A percentile compares a stretch with the other conserved stretches of the same genome.
Evolutionary conservation across 73 alveolate genomes (phyloP).

Genomic region (Paramecium caudatum): DNA sequence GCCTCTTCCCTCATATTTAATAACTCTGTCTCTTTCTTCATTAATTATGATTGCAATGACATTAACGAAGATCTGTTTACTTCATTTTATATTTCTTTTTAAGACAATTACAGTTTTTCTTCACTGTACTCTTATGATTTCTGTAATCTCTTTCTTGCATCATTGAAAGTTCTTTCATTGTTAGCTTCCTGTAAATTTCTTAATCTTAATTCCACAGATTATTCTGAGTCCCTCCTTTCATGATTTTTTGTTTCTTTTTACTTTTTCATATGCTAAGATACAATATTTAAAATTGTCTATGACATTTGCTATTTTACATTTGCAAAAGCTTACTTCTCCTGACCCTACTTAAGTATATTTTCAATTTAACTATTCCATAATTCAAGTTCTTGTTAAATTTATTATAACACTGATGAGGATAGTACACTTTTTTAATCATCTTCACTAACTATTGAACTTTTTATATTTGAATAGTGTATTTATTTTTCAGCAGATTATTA

Average conservation of each 20-base stretch:
- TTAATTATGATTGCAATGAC: constrained; percentile 21
- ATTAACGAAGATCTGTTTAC: constrained; percentile 59
- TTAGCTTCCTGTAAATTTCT: constrained; percentile 29
- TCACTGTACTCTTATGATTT: background rate
- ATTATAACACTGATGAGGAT: background rate
- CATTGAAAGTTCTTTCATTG: constrained; percentile 46
- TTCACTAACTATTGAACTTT: constrained; percentile 60
- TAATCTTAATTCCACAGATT: constrained; percentile 6
- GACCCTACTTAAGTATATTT: constrained; percentile 18
- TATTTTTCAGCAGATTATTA: constrained; percentile 25
- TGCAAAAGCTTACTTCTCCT: background rate
- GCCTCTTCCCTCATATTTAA: constrained; percentile 64
- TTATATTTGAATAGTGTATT: constrained; percentile 45
- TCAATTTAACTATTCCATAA: constrained; percentile 50
- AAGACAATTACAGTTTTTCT: background rate
- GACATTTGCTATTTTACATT: constrained; percentile 34
- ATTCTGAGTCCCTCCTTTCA: constrained; percentile 50
- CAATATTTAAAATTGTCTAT: constrained; percentile 22
- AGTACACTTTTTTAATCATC: constrained; percentile 46
- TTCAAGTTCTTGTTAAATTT: constrained; percentile 54
- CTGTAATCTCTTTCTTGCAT: constrained; percentile 46
- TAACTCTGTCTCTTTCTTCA: constrained; percentile 39
- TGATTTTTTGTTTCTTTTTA: background rate
- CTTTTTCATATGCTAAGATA: constrained; percentile 42
- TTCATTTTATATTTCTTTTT: constrained; percentile 22